A percentile compares a stretch with the other conserved stretches of the same genome.
Conservation (phyloP, 2,329 filamentous ascomycete genomes). For the Trichoderma asperellum region DNA sequence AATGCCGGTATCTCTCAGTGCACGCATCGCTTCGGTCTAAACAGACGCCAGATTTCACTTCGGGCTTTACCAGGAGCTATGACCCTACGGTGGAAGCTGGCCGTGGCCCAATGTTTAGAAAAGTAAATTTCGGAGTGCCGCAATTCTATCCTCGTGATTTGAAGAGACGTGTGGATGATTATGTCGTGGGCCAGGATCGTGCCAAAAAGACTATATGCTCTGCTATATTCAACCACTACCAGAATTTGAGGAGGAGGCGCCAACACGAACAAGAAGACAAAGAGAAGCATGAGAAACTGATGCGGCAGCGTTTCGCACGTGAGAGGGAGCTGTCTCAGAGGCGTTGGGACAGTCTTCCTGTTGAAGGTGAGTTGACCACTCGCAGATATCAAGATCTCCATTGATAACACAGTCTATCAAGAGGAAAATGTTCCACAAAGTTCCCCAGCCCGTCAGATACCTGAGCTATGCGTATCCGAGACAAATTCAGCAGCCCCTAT, state of each 20-base stretch:
- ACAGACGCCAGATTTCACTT: slow-evolving; percentile 56
- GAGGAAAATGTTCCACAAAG: slow-evolving; percentile 60
- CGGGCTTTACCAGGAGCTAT: slow-evolving; percentile 63
- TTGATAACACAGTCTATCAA: slow-evolving; percentile 34
- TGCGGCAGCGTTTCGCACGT: slow-evolving; percentile 71
- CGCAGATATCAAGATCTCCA: neutral
- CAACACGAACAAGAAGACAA: slow-evolving; percentile 73
- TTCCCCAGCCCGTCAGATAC: slow-evolving; percentile 51
- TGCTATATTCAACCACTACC: slow-evolving; percentile 96
- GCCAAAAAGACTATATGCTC: slow-evolving; percentile 93
- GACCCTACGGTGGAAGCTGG: slow-evolving; percentile 58
- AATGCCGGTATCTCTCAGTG: slow-evolving; percentile 36
- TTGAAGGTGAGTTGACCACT: slow-evolving; percentile 67
- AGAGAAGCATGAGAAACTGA: slow-evolving; percentile 63
- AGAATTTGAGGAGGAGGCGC: slow-evolving; percentile 77
- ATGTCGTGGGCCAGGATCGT: slow-evolving; percentile 92
- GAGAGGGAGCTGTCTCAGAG: slow-evolving; percentile 64
- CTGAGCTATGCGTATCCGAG: slow-evolving; percentile 42
- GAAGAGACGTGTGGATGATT: slow-evolving; percentile 91
- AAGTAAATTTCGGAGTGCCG: slow-evolving; percentile 61
- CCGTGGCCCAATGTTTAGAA: slow-evolving; percentile 64
- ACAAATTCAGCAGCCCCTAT: slow-evolving; percentile 47
- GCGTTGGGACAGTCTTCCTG: slow-evolving; percentile 66
- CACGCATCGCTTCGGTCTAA: slow-evolving; percentile 38
- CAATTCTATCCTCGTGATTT: slow-evolving; percentile 69